A percentile compares a stretch with the other conserved stretches of the same genome.
These are phyloP conservation scores for Corymbia calophylla DNA, from an alignment of 441 rosid genomes.

Conservation along the genomic window DNA sequence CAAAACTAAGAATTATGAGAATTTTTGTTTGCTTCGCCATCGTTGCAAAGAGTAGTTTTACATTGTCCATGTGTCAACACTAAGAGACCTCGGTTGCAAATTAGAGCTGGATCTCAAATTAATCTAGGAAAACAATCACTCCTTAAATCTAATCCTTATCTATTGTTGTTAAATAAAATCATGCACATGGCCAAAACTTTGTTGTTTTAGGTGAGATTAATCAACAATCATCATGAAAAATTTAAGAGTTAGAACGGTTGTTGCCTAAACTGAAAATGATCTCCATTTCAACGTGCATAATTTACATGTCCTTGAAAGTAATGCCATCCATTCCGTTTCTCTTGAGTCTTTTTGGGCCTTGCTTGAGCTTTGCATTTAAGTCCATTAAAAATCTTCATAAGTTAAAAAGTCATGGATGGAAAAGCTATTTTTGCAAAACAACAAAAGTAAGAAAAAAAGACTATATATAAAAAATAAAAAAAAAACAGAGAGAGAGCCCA, in stretches of 20 bases:
- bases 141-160: neutral
- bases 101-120: neutral
- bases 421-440: neutral
- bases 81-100: neutral
- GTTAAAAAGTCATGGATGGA: neutral
- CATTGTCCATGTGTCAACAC: neutral
- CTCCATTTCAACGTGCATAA: neutral
- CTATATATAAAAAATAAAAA: no score
- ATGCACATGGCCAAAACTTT: accelerated
- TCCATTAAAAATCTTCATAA: neutral
- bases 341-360: neutral
- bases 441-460: neutral
- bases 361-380: neutral
- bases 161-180: neutral
- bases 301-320: neutral
- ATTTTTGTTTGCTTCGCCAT: neutral
- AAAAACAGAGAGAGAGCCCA: no score
- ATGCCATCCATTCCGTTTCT: neutral
- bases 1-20: neutral
- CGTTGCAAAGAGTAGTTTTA: neutral
- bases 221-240: accelerated
- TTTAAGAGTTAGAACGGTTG: neutral
- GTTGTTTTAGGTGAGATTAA: neutral
- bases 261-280: neutral
- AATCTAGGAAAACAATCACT: accelerated